Evolutionary conservation across 2,329 filamentous ascomycete species (phyloP).

Genomic region (Ilyonectria robusta): DNA sequence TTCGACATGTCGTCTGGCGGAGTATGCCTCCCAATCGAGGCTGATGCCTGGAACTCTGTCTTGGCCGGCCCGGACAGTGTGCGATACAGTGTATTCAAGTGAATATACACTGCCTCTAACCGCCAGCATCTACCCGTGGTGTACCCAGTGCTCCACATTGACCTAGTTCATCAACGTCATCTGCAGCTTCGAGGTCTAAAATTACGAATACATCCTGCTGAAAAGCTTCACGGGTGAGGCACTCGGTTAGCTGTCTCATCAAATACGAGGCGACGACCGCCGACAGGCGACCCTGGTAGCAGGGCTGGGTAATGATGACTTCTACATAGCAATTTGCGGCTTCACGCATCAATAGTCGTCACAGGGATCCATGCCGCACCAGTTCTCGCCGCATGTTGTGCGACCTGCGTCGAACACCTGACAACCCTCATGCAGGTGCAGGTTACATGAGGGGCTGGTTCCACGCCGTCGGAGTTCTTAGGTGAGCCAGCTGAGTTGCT

Average conservation of each 20-base stretch:
- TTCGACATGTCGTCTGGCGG: constrained; percentile 1
- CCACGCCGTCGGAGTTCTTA: constrained; percentile 25
- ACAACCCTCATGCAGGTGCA: constrained; percentile 21
- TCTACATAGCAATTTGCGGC: constrained; percentile 23
- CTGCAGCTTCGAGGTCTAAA: constrained; percentile 1
- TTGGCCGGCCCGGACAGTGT: constrained; percentile 29
- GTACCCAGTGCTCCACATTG: constrained; percentile 6
- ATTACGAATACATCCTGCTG: constrained; percentile 14
- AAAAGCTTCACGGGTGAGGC: constrained; percentile 1
- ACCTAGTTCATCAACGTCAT: constrained; percentile 10
- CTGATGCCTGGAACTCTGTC: constrained; percentile 22
- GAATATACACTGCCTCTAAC: neutral
- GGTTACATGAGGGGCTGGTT: constrained; percentile 26
- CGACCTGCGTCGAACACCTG: constrained; percentile 11
- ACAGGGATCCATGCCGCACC: constrained; percentile 20
- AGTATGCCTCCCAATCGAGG: constrained; percentile 16
- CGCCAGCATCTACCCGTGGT: neutral
- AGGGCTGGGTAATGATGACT: constrained; percentile 8
- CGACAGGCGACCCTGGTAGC: constrained; percentile 7
- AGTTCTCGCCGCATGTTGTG: constrained; percentile 18
- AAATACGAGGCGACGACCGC: constrained; percentile 19
- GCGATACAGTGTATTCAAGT: neutral
- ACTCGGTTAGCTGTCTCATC: neutral
- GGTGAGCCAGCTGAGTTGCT: constrained; percentile 23
- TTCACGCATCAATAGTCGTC: constrained; percentile 26